These are phyloP conservation scores for Linnemannia schmuckeri DNA, from an alignment of 192 early-diverging fungal genomes.

Conservation along the genomic window DNA sequence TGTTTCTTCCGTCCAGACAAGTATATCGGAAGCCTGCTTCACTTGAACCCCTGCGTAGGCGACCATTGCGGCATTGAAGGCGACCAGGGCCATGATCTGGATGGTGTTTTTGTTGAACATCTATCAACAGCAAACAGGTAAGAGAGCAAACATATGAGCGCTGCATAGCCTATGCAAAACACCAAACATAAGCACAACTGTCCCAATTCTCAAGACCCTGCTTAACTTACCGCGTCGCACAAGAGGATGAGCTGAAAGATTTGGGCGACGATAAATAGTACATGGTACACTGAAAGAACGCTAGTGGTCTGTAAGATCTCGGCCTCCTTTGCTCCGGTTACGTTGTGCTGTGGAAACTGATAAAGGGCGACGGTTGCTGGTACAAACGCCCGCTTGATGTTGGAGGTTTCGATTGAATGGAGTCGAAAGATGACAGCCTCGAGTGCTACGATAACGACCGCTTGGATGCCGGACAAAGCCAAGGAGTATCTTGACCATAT, in stretches of 20 bases:
- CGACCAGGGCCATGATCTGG: constrained; percentile 83
- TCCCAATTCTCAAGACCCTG: not conserved
- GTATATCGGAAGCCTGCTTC: constrained; percentile 46
- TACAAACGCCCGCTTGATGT: constrained; percentile 17
- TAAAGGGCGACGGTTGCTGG: not conserved
- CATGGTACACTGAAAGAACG: constrained; percentile 83
- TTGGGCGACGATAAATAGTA: constrained; percentile 90
- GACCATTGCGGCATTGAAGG: constrained; percentile 74
- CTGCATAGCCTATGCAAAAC: not conserved
- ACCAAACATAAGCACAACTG: not conserved
- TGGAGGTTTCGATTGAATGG: constrained; percentile 38
- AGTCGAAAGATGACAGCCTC: constrained; percentile 66
- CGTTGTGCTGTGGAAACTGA: not conserved
- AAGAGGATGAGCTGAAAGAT: constrained; percentile 86
- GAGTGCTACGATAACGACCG: constrained; percentile 64
- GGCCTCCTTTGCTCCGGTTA: not conserved
- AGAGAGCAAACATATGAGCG: not conserved
- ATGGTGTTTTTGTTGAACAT: constrained; percentile 94
- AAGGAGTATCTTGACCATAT: constrained; percentile 53
- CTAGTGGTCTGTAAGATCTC: constrained; percentile 52
- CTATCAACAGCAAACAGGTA: constrained; percentile 35
- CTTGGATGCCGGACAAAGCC: constrained; percentile 61
- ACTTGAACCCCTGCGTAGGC: constrained; percentile 80
- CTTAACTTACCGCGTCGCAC: constrained; percentile 80
- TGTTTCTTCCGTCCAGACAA: constrained; percentile 15